These are phyloP conservation scores for Magnaporthiopsis incrustans DNA, from an alignment of 2,329 filamentous ascomycete genomes.

Conservation along the genomic window DNA sequence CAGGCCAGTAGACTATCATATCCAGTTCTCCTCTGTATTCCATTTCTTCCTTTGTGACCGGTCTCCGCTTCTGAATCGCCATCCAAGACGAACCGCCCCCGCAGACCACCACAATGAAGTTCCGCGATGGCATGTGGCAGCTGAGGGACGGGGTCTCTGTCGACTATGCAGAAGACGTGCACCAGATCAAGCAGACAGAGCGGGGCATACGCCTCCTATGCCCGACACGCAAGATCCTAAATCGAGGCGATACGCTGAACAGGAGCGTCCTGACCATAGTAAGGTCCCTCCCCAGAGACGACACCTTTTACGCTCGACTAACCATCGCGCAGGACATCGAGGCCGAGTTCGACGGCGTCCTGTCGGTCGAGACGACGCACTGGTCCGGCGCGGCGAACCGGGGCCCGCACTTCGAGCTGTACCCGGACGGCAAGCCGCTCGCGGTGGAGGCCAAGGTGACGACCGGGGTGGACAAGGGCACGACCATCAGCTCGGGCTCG, in stretches of 20 bases:
- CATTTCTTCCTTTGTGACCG: too few species aligned
- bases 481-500: conserved; percentile 41
- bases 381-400: conserved; percentile 43
- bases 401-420: conserved; percentile 51
- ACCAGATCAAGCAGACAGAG: conserved; percentile 39
- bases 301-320: neutral
- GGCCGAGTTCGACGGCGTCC: conserved; percentile 49
- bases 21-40: too few species aligned
- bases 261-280: conserved; percentile 44
- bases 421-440: conserved; percentile 35
- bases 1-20: too few species aligned
- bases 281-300: conserved; percentile 11
- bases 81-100: neutral
- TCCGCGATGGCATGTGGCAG: conserved; percentile 61
- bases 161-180: conserved; percentile 60
- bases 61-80: neutral
- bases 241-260: conserved; percentile 48
- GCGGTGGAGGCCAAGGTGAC: conserved; percentile 28
- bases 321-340: conserved; percentile 36
- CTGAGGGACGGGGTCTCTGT: conserved; percentile 50
- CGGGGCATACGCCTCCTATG: conserved; percentile 47
- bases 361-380: conserved; percentile 51
- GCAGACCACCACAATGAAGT: conserved; percentile 38
- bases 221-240: conserved; percentile 46
- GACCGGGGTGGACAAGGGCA: conserved; percentile 23